Evolutionary conservation across 371 early-diverging fungal species (phyloP), one percentile per base, ranked within the genome.

Genomic region (Mucor mucedo): DNA sequence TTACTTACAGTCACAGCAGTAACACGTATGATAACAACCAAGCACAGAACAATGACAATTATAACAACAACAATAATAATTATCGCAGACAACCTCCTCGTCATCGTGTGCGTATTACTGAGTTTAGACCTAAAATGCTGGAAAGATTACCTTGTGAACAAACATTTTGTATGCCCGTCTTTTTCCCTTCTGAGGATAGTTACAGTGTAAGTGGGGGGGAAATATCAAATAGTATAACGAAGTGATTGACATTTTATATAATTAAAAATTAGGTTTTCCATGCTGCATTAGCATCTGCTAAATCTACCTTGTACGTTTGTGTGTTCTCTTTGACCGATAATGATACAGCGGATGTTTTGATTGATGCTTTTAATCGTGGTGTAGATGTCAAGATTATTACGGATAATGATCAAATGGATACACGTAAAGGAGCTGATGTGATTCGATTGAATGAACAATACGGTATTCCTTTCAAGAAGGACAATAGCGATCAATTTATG

Each of bases 371-470:
- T 21, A 58, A 79, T 4, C 83, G 84, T n/a, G 86, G 86, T 13
- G 80, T 86, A 5, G 77, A 79, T 58, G 82, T 86, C 61, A 75
- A 76, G 30, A 73, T 86, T 42, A 80, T 89, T 62, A 78, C 82
- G 6, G 89, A 89, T 63, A 85, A 89, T 69, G 88, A 85, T 33
- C 88, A 89, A 71, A 69, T 82, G 68, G 68, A 75, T 49, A 60
- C 58, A 38, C 29, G 50, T 11, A 77, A 75, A 65, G 72, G 89
- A 42, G 77, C 79, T 33, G 89, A 89, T 66, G 77, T 83, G 11
- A 41, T 65, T 58, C 68, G 79, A 10, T 58, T 89, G 14, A 50
- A 70, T 13, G 76, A 83, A 8, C 69, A 82, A 32, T 65, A 69
- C 52, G 79, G 72, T 45, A 87, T 89, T 52, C 78, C 79, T 13